Evolutionary conservation across 2,329 filamentous ascomycete species (phyloP), one percentile per base, ranked within the genome.

Genomic region (Aspergillus fructus): DNA sequence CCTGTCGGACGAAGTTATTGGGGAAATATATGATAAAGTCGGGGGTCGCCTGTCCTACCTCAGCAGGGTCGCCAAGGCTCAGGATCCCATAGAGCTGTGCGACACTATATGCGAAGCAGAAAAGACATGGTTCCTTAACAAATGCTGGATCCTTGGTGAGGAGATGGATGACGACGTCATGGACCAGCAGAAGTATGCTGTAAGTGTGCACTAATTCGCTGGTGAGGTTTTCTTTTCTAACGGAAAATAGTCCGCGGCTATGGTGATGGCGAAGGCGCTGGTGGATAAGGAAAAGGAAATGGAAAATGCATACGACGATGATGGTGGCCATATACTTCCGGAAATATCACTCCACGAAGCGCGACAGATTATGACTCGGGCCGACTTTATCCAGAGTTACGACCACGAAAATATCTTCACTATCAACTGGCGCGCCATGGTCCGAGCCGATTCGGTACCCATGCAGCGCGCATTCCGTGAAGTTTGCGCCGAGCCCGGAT

Each of bases 91-190:
- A 19, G 78, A 77, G 23, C 91, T 89, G 30, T 96, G 93, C 72
- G 78, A 94, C 43, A 74, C 82, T 19, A 91, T 93, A 63, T 88
- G 84, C 67, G 78, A 84, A 37, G 83, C 81, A 40, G 89, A 93
- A 69, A 90, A 89, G 71, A 88, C 85, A 0, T 93, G 89, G 89
- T 88, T 92, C 65, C 74, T 92, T 19, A 92, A 91, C 74, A 86
- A 89, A 69, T 91, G 89, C 71, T 89, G 89, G 79, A 89, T 92
- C 53, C 80, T 93, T 1, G 89, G 89, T 17, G 79, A 77, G 59
- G 86, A 88, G 62, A 92, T 89, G 88, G 94, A 97, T 66, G 94
- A 97, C 74, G 94, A 99, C 71, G 94, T 97, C 65, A 97, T 97
- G 88, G 91, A 97, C 69, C 90, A 97, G 74, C 92, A 97, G 71